phyloP scores from a whole-genome alignment of 2,329 filamentous ascomycete species.

The Colletotrichum eremochloae region DNA sequence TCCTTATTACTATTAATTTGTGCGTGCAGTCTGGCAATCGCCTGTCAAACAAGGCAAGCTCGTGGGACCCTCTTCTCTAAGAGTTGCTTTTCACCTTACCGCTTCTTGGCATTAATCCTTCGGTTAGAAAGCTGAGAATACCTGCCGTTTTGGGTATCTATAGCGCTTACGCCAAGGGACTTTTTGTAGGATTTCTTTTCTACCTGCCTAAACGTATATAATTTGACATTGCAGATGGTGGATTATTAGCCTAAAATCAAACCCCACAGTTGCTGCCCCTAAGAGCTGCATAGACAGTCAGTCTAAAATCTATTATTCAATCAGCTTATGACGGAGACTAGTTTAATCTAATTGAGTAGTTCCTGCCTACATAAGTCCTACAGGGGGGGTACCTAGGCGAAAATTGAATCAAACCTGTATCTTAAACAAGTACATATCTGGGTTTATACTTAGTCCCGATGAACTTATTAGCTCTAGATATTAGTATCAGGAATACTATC shows the following conservation, averaged over 20 bases:
- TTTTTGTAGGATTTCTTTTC: background rate
- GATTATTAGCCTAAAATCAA: background rate
- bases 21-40: background rate
- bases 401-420: too few relatives aligned
- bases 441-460: too few relatives aligned
- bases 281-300: background rate
- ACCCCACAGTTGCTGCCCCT: background rate
- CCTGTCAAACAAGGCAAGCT: background rate
- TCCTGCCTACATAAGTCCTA: too few relatives aligned
- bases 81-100: background rate
- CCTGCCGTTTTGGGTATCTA: background rate
- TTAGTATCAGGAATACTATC: too few relatives aligned
- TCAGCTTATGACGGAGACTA: too few relatives aligned
- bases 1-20: background rate
- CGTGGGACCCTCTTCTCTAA: background rate
- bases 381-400: too few relatives aligned
- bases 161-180: background rate
- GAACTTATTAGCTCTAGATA: too few relatives aligned
- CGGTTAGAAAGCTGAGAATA: background rate
- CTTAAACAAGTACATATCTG: too few relatives aligned
- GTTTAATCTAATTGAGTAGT: too few relatives aligned
- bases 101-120: conserved; percentile 9
- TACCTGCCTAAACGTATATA: background rate
- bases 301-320: background rate
- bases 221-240: conserved; percentile 2